Evolutionary conservation across 2,329 filamentous ascomycete genomes (phyloP), one percentile per base, ranked within the genome.

Genomic region (Botryotinia convoluta): DNA sequence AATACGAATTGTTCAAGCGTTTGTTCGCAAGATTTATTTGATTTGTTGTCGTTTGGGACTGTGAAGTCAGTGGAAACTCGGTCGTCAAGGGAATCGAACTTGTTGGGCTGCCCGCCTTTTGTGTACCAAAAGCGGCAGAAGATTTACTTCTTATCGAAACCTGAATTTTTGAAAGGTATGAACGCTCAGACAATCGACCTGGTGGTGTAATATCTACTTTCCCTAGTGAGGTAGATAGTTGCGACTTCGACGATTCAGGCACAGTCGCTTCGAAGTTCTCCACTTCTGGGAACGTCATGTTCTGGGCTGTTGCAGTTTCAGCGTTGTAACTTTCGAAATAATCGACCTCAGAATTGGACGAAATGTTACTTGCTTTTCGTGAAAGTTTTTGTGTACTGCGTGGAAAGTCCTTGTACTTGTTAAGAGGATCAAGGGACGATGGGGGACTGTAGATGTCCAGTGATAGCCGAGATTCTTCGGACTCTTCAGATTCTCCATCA

Each of bases 21-120:
- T 57, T 37, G 14, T 57, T 57, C 3, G 26, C n/a, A 29, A 39
- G 10, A 7, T n/a, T 42, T 20, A 39, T 4, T 29, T 57, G 16
- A 10, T 22, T 54, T 42, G 26, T 9, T 42, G n/a, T 57, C 18
- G 51, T 69, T 42, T 42, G 65, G 32, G 48, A 42, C 14, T 32
- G n/a, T 42, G 29, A 57, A 57, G 26, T 42, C 6, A 32, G 37
- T 16, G 26, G 37, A 26, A 57, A 18, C 37, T 57, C 51, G 37
- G 65, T 69, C 57, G 48, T 69, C 65, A n/a, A 26, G 65, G 37
- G 18, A 32, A 69, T 69, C 39, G 48, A 64, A 32, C 14, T 54
- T 42, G 44, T 37, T 35, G 20, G 35, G 3, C 44, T 48, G 29
- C 22, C 37, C 37, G 14, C 37, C n/a, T 60, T 63, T n/a, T 26